A percentile compares a stretch with the other conserved stretches of the same genome.
Conservation (phyloP, 192 early-diverging fungal species). For the Coemansia sp. region DNA sequence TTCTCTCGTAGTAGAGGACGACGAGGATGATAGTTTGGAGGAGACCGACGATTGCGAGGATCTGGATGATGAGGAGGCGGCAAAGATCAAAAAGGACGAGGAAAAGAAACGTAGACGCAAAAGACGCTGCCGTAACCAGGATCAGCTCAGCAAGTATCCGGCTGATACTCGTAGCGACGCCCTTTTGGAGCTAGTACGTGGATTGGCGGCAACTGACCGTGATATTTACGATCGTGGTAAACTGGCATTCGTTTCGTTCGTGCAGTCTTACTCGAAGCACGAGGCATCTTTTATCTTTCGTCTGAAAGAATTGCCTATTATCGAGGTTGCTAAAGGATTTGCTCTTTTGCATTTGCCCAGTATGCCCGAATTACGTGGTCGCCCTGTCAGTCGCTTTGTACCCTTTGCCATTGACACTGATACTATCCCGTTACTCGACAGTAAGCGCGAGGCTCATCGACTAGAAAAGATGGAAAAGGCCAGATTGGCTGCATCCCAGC, state of each 20-base stretch:
- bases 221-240: conserved; percentile 80
- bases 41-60: conserved; percentile 7
- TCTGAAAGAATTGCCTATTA: conserved; percentile 80
- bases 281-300: conserved; percentile 93
- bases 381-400: conserved; percentile 30
- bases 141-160: conserved; percentile 25
- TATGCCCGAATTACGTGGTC: conserved; percentile 85
- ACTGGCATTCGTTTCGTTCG: conserved; percentile 87
- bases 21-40: conserved; percentile 14
- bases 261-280: conserved; percentile 93
- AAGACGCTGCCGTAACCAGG: background rate
- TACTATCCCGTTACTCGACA: conserved; percentile 47
- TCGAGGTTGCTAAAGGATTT: conserved; percentile 75
- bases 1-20: background rate
- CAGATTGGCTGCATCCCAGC: conserved; percentile 25
- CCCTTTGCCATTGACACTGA: conserved; percentile 46
- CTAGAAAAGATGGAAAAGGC: conserved; percentile 47
- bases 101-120: conserved; percentile 8
- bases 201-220: conserved; percentile 68
- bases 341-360: conserved; percentile 86
- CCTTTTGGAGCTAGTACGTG: conserved; percentile 62
- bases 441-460: conserved; percentile 56
- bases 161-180: conserved; percentile 53
- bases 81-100: background rate
- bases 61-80: conserved; percentile 17